Conservation (phyloP, 352 stramenopile genomes). For the Phytophthora uliginosa region DNA sequence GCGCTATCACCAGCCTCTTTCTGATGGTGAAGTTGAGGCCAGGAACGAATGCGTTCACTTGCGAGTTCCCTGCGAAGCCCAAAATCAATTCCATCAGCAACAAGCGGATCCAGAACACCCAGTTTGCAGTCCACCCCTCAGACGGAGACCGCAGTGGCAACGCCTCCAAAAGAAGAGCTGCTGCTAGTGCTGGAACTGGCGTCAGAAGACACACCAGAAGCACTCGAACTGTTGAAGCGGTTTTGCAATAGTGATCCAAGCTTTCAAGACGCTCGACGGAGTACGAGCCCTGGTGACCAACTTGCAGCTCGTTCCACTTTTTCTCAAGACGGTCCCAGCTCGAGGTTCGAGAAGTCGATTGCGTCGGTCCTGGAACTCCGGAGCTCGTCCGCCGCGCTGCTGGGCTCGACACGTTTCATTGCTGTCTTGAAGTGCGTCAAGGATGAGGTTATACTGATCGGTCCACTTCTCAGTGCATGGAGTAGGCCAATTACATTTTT, state of each 20-base stretch:
- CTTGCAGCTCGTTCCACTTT: slow-evolving; percentile 6
- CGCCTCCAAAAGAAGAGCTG: not conserved
- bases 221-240: not conserved
- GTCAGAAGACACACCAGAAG: not conserved
- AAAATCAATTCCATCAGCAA: slow-evolving; percentile 1
- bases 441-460: not conserved
- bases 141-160: not conserved
- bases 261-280: slow-evolving; percentile 8
- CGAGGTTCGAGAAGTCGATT: not conserved
- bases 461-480: no score
- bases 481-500: no score
- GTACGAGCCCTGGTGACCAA: not conserved
- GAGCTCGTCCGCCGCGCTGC: not conserved
- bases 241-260: not conserved
- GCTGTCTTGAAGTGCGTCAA: not conserved
- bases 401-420: not conserved
- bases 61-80: slow-evolving; percentile 1
- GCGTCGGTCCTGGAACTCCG: not conserved
- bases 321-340: slow-evolving; percentile 1
- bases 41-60: not conserved
- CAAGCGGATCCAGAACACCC: not conserved
- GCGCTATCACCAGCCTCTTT: not conserved
- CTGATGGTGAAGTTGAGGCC: not conserved
- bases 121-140: not conserved
- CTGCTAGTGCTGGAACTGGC: not conserved